Evolutionary conservation across 441 rosid genomes (phyloP).

Genomic region (Adansonia madagascariensis): DNA sequence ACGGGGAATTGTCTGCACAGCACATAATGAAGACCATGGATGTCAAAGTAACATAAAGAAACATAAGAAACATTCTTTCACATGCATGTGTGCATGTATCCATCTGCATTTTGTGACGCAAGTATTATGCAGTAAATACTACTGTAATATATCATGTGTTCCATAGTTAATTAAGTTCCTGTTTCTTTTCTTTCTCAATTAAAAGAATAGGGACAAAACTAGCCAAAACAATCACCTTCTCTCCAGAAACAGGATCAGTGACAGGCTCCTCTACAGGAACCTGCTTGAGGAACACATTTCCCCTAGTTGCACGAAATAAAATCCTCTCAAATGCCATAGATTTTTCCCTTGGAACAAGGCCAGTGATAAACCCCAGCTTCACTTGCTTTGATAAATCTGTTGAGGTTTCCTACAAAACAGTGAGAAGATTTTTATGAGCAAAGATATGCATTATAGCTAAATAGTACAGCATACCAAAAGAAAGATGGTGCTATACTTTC

Average conservation of each 20-base stretch:
- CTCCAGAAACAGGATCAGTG: constrained; percentile 85
- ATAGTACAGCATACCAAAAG: constrained; percentile 6
- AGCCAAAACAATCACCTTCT: constrained; percentile 50
- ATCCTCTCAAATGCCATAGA: constrained; percentile 90
- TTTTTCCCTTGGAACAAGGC: constrained; percentile 83
- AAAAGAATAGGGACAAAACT: constrained; percentile 19
- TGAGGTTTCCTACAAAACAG: constrained; percentile 55
- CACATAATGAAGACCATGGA: not conserved
- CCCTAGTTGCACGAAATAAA: constrained; percentile 95
- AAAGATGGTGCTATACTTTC: constrained; percentile 42
- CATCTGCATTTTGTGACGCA: constrained; percentile 12
- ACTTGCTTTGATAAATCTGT: constrained; percentile 83
- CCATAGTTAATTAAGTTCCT: not conserved
- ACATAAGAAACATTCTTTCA: constrained; percentile 17
- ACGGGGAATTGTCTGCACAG: not conserved
- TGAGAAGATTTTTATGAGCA: constrained; percentile 20
- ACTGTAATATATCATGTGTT: not conserved
- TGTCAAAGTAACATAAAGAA: not conserved
- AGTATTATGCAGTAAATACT: not conserved
- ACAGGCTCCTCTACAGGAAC: constrained; percentile 70
- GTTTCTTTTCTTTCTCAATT: not conserved
- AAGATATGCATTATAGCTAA: constrained; percentile 18
- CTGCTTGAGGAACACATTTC: constrained; percentile 78
- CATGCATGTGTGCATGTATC: not conserved
- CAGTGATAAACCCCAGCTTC: constrained; percentile 80